These are phyloP conservation scores for Umbelopsis ramanniana DNA, from an alignment of 192 early-diverging fungal genomes.

Conservation along the genomic window DNA sequence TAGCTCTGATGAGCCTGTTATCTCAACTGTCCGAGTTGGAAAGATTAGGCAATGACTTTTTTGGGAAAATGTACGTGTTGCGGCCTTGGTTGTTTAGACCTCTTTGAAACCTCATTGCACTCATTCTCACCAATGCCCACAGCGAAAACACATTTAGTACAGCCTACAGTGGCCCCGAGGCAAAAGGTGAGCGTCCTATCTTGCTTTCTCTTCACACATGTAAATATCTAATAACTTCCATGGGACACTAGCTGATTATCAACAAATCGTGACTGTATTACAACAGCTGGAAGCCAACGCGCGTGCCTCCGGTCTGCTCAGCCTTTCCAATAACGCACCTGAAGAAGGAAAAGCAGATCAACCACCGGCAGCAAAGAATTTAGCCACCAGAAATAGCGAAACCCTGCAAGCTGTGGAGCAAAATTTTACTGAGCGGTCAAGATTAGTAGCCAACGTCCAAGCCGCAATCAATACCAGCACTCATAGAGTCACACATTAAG, in stretches of 20 bases:
- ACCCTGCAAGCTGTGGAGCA: constrained; percentile 32
- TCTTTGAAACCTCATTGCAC: no score
- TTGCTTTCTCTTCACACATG: no score
- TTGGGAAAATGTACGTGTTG: constrained; percentile 38
- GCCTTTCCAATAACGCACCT: constrained; percentile 25
- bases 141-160: constrained; percentile 13
- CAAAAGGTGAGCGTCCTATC: not conserved
- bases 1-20: constrained; percentile 35
- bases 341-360: constrained; percentile 11
- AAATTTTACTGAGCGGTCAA: constrained; percentile 35
- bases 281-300: constrained; percentile 34
- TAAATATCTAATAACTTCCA: not conserved
- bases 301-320: constrained; percentile 32
- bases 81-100: no score
- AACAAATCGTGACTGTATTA: constrained; percentile 29
- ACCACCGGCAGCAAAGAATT: constrained; percentile 22
- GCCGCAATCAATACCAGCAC: constrained; percentile 31
- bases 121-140: not conserved
- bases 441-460: constrained; percentile 35
- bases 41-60: constrained; percentile 35
- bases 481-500: not conserved
- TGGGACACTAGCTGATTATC: constrained; percentile 28
- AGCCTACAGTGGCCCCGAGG: not conserved
- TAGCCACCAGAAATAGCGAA: constrained; percentile 34
- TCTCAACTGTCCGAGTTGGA: constrained; percentile 42